Evolutionary conservation across 2,329 filamentous ascomycete species (phyloP).

Genomic region (Cryphonectria nitschkei): DNA sequence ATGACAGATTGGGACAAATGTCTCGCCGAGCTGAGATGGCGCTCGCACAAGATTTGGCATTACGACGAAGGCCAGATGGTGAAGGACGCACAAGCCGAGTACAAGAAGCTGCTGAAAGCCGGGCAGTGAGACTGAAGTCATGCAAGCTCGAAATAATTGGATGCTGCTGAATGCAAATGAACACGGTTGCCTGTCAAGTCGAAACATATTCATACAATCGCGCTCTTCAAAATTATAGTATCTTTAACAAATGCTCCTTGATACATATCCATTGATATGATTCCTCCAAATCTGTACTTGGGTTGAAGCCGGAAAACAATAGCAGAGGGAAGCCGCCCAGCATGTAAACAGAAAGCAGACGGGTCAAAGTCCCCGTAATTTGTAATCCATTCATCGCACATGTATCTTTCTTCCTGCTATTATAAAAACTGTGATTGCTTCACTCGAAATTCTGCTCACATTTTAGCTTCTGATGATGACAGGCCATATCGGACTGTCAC

Average conservation of each 20-base stretch:
- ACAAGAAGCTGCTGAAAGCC: background rate
- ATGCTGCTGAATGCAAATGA: background rate
- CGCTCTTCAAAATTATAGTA: background rate
- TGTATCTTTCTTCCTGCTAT: background rate
- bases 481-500: no score
- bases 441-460: background rate
- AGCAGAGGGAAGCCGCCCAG: no score
- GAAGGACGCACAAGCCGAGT: constrained; percentile 23
- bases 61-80: constrained; percentile 43
- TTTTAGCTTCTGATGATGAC: background rate
- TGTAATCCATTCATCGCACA: background rate
- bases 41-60: constrained; percentile 43
- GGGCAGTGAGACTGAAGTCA: background rate
- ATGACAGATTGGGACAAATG: constrained; percentile 43
- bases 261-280: background rate
- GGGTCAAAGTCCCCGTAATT: no score
- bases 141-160: background rate
- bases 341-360: no score
- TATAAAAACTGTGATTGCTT: background rate
- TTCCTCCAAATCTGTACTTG: no score
- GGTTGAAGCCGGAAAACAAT: no score
- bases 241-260: background rate
- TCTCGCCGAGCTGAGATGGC: constrained; percentile 40
- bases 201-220: background rate
- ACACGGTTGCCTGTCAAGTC: background rate